Evolutionary conservation across 768 basidiomycete genomes (phyloP), one percentile per base, ranked within the genome.

Genomic region (Albatrellus ellisii): DNA sequence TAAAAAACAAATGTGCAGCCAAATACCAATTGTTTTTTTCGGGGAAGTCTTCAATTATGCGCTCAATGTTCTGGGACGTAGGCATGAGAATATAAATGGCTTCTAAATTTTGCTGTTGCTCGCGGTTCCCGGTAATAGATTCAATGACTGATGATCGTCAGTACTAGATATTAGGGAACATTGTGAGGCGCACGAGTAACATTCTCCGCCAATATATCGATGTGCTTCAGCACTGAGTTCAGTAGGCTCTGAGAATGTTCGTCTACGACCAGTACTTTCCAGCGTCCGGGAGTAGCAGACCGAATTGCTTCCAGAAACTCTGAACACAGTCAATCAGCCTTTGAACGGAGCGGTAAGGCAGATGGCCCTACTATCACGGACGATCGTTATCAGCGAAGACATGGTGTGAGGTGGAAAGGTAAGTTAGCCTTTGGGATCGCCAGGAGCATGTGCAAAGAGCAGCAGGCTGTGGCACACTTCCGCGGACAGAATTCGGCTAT

Each of bases 191-290:
- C 65, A 95, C 94, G 73, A 35, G 91, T 95, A 32, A 98, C 89
- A 67, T 92, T 92, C 69, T 95, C 89, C 59, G 90, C 81, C 43
- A 98, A 62, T 43, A 98, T 85, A 59, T 99, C 94, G 53, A 86
- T 90, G 57, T 88, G 81, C 62, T 89, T 90, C 52, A 97, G 70
- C 3, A 92, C 88, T 7, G 83, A 75, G 46, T 79, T 73, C 35
- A 99, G 61, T 41, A 98, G 64, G 57, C 72, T 77, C 61, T 91
- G 81, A 20, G 91, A 81, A 62, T 87, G 75, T 50, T 91, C 88
- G 59, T 99, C 95, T 41, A 98, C 85, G 45, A 99, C 90, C 33
- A 98, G 75, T 52, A 95, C 84, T 74, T 99, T 99, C 95, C 95
- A 99, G 71, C 76, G 67, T 44, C 75, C 77, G 2, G 92, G 87